Percentiles rank a stretch among this genome's conserved stretches.
Conservation (phyloP, 1,284 basidiomycete species). For the Xerocomus nothofagi region DNA sequence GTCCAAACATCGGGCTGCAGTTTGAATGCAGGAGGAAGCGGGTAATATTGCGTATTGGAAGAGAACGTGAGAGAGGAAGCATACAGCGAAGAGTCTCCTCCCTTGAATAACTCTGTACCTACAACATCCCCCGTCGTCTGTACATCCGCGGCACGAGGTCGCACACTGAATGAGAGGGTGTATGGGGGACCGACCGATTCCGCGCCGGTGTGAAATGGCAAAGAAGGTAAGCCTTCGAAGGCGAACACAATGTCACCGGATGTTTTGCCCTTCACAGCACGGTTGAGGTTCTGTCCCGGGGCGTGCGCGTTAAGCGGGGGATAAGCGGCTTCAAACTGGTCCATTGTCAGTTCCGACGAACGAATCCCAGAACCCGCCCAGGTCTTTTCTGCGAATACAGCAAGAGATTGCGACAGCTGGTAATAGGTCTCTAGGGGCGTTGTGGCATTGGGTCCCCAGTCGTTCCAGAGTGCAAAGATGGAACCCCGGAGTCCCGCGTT, state of each 20-base stretch:
- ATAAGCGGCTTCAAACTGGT: conserved; percentile 35
- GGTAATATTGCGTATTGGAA: conserved; percentile 40
- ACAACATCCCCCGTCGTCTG: conserved; percentile 9
- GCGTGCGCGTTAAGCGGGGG: conserved; percentile 33
- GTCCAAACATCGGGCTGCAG: conserved; percentile 34
- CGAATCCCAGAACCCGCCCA: conserved; percentile 39
- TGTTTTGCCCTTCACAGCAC: conserved; percentile 24
- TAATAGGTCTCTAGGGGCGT: conserved; percentile 41
- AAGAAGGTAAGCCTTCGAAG: conserved; percentile 19
- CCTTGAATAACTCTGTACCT: conserved; percentile 34
- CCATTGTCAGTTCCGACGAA: conserved; percentile 29
- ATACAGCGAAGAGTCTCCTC: conserved; percentile 39
- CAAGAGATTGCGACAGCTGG: conserved; percentile 36
- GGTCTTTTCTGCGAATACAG: conserved; percentile 38
- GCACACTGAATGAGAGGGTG: conserved; percentile 41
- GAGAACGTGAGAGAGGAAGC: conserved; percentile 42
- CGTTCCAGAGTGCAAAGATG: conserved; percentile 42
- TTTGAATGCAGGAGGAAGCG: conserved; percentile 33
- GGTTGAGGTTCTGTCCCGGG: conserved; percentile 41
- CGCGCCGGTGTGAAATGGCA: conserved; percentile 32
- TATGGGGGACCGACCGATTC: conserved; percentile 47
- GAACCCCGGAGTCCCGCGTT: conserved; percentile 34
- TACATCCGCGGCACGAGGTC: conserved; percentile 11
- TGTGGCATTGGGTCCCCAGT: conserved; percentile 42
- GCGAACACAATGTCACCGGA: conserved; percentile 27